These are phyloP conservation scores for Dioscorea cayenensis DNA, from an alignment of 116 monocot species.

Conservation along the genomic window DNA sequence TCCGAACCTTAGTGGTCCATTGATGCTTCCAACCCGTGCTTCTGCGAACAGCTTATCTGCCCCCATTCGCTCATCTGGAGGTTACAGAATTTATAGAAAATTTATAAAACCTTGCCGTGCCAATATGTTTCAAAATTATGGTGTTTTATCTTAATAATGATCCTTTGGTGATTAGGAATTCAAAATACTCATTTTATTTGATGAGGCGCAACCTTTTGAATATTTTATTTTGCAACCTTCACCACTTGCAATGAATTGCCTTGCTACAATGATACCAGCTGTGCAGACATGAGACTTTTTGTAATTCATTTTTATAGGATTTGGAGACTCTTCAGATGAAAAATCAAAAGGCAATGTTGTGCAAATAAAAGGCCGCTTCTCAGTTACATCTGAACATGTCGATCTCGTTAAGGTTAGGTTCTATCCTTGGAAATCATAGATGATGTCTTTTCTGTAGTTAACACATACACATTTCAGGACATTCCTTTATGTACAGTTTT, in stretches of 20 bases:
- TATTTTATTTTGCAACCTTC: background rate
- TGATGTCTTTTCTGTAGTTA: conserved; percentile 9
- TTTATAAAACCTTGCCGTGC: background rate
- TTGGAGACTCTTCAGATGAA: conserved; percentile 61
- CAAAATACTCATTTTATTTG: background rate
- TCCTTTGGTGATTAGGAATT: background rate
- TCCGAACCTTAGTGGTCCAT: conserved; percentile 76
- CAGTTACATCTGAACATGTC: conserved; percentile 96
- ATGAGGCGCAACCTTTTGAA: background rate
- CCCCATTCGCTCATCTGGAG: conserved; percentile 67
- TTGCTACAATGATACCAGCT: background rate
- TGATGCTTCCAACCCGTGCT: conserved; percentile 87
- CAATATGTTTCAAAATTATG: background rate
- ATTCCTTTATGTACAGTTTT: conserved; percentile 32
- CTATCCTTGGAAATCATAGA: background rate
- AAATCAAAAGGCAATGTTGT: conserved; percentile 68
- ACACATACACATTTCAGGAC: conserved; percentile 29
- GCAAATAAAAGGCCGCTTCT: conserved; percentile 95
- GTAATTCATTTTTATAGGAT: conserved; percentile 40
- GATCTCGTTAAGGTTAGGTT: conserved; percentile 79
- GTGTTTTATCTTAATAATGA: background rate
- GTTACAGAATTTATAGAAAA: conserved; percentile 12
- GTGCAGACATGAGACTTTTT: background rate
- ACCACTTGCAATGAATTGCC: background rate
- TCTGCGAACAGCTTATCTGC: conserved; percentile 92